Base-by-base conservation (phyloP, 768 basidiomycete genomes). In the Podaxis sp. region DNA sequence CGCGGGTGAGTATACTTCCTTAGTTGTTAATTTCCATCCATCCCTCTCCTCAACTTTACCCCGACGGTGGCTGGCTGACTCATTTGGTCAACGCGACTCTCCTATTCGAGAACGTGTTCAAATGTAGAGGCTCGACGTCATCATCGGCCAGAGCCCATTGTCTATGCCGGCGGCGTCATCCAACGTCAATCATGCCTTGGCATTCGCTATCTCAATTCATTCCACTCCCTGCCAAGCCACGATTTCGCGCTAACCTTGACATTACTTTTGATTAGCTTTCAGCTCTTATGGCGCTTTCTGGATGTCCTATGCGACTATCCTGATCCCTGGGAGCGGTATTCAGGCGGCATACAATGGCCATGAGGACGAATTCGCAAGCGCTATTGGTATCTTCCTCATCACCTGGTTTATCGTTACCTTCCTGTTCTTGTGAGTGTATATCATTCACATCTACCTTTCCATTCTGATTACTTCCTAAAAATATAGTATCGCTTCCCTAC, bases 201-300 rank as follows among this genome's bases (percentile, higher is more conserved):
- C 37, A n/a, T 19, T 25, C 17, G 54, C 13, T n/a, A 15, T 25
- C 22, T 24, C 13, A 5, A 55, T 40, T 37, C 6, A 25, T 55
- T 24, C n/a, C 9, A 7, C 38, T 24, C 27, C 27, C 25, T 57
- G 25, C 27, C 54, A 55, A 46, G 52, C 38, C 40, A 17, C 52
- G 5, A 46, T 46, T 19, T 46, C 7, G 17, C 37, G 25, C 22
- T 59, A 40, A 59, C 49, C 11, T 41, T 27, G 27, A 17, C 8
- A 17, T 22, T 43, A 4, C 8, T 57, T 40, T 43, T 65, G 55
- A 37, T 29, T 67, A 90, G 92, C 91, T 0, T 94, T 94, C 80
- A 79, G 85, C 0, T 89, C 88, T 1, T 95, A 90, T 64, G 93
- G 93, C 24, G 90, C 87, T 2, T 95, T 94, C 80, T 95, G 93